Base-by-base conservation (phyloP, 768 basidiomycete genomes). In the Sutorius australiensis region DNA sequence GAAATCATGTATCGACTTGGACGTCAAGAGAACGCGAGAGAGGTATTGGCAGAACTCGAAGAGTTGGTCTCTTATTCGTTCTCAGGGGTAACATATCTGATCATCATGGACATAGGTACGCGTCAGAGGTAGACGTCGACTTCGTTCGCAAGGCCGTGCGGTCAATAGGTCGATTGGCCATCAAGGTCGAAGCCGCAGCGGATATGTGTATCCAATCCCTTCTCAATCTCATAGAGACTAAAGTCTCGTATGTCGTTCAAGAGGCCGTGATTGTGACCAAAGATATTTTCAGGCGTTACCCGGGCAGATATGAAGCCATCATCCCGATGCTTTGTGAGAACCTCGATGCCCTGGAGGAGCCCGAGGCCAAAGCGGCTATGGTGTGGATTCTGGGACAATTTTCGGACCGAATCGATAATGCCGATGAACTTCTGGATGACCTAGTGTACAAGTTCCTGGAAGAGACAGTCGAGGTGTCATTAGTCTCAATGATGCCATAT, bases 1-100 rank as follows among this genome's bases (percentile, higher is more conserved):
- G 97, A 98, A 71, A 98, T 98, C 65, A 98, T 99, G 91, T 98
- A 98, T 71, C 86, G 97, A 10, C 78, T 99, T 17, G 93, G 95
- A 9, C 83, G 92, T n/a, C 86, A 92, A 53, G 92, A 94, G 66
- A 99, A 98, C 67, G 89, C 90, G 17, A 80, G 79, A 56, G 93
- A 98, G 65, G 94, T 99, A 1, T 75, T 99, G 13, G 86, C 94
- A 31, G 97, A 98, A 71, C 74, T 99, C 19, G 89, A 95, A 72
- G 97, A 98, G 92, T 95, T 68, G 58, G 83, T 53, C 32, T 50
- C 21, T 31, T n/a, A 4, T 21, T 45, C 24, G 31, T 24, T 48
- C n/a, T 9, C 14, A 16, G 31, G 11, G 3, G 38, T 17, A 41
- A 39, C 32, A 14, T 28, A 1, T 37, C 47, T 32, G 30, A 47